Conservation (phyloP, 75 land plant species). For the Cryptomeria japonica region DNA sequence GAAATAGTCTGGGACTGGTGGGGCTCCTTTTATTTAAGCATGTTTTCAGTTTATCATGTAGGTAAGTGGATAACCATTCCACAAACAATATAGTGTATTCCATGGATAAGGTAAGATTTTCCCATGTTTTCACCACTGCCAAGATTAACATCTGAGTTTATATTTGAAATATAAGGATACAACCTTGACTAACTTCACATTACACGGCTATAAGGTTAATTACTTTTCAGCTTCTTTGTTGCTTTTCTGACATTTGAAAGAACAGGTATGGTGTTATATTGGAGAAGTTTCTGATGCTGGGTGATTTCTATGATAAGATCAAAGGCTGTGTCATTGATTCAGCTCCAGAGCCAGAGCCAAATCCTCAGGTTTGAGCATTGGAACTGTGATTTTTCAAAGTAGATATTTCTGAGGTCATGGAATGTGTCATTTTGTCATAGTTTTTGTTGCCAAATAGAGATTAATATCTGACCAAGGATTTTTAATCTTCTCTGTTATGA, state of each 20-base stretch:
- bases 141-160: neutral
- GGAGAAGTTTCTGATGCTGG: conserved; percentile 42
- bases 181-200: neutral
- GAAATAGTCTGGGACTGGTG: neutral
- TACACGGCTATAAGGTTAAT: neutral
- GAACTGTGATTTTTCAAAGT: neutral
- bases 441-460: neutral
- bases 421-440: neutral
- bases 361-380: conserved; percentile 60
- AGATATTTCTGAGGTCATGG: neutral
- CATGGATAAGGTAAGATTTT: neutral
- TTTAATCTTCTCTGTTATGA: conserved; percentile 1
- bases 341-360: conserved; percentile 71
- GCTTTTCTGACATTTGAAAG: neutral
- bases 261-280: conserved; percentile 77
- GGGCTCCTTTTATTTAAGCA: neutral
- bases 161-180: neutral
- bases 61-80: neutral
- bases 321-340: conserved; percentile 87
- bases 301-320: conserved; percentile 55
- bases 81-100: neutral
- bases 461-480: neutral
- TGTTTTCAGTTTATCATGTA: neutral
- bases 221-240: neutral
- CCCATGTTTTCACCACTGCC: neutral